Conservation (phyloP, 768 basidiomycete species). For the Myochromella boudieri region DNA sequence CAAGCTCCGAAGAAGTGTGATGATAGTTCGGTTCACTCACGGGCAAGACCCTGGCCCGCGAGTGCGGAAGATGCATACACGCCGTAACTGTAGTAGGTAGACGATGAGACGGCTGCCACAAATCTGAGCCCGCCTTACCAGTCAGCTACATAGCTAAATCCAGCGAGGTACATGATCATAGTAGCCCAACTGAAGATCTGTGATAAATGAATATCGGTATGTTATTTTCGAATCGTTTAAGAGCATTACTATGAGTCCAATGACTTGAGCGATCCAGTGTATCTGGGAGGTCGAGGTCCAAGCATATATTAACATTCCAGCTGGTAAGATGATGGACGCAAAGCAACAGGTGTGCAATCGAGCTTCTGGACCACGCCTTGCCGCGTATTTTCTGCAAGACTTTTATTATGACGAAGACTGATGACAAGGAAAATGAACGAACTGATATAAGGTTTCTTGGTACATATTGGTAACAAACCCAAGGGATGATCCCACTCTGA, state of each 20-base stretch:
- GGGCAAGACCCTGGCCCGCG: slow-evolving; percentile 65
- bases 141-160: slow-evolving; percentile 64
- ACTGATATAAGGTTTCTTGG: slow-evolving; percentile 54
- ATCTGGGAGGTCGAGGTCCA: slow-evolving; percentile 59
- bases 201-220: background rate
- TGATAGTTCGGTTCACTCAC: slow-evolving; percentile 29
- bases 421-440: slow-evolving; percentile 12
- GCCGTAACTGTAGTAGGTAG: slow-evolving; percentile 39
- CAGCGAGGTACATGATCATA: slow-evolving; percentile 57
- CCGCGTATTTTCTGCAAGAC: slow-evolving; percentile 29
- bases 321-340: slow-evolving; percentile 53
- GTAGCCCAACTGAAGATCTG: slow-evolving; percentile 51
- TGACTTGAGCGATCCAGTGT: slow-evolving; percentile 60
- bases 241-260: slow-evolving; percentile 45
- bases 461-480: slow-evolving; percentile 46
- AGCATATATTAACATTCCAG: slow-evolving; percentile 69
- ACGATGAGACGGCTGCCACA: background rate
- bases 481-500: slow-evolving; percentile 53
- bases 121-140: slow-evolving; percentile 40
- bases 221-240: slow-evolving; percentile 1
- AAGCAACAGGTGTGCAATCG: slow-evolving; percentile 58
- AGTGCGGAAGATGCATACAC: slow-evolving; percentile 68
- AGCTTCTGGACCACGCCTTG: slow-evolving; percentile 50
- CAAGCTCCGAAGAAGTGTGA: background rate
- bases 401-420: background rate